A percentile compares a stretch with the other conserved stretches of the same genome.
Evolutionary conservation across 2,329 filamentous ascomycete genomes (phyloP).

Genomic region (Exophiala xenobiotica): DNA sequence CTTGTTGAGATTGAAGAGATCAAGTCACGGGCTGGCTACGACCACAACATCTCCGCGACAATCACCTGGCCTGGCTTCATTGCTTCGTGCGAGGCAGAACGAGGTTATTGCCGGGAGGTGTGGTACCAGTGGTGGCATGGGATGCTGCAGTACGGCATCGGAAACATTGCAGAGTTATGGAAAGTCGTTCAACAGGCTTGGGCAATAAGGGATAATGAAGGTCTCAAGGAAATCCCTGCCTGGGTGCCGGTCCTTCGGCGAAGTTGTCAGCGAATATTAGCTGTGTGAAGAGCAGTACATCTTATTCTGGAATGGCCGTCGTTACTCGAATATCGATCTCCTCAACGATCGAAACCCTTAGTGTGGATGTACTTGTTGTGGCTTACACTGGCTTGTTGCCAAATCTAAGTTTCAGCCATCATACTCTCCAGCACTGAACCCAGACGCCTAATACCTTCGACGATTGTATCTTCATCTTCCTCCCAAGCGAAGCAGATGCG

Average conservation of each 20-base stretch:
- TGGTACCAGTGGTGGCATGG: conserved; percentile 29
- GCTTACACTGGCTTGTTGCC: too few species aligned
- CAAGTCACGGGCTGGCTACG: conserved; percentile 18
- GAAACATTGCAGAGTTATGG: conserved; percentile 29
- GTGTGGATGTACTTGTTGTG: background rate
- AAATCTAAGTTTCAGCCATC: background rate
- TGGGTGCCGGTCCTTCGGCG: conserved; percentile 26
- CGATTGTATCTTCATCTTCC: conserved; percentile 64
- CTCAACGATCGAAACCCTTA: too few species aligned
- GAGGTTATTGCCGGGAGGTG: conserved; percentile 12
- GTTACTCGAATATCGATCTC: too few species aligned
- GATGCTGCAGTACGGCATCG: conserved; percentile 27
- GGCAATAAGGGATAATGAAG: conserved; percentile 23
- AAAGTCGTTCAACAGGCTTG: conserved; percentile 27
- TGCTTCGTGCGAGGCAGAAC: conserved; percentile 27
- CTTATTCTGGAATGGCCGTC: too few species aligned
- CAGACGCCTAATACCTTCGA: conserved; percentile 66
- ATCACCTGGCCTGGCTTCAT: conserved; percentile 32
- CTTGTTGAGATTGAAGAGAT: conserved; percentile 25
- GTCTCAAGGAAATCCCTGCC: conserved; percentile 14
- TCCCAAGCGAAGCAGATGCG: conserved; percentile 71
- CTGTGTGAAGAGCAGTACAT: conserved; percentile 19
- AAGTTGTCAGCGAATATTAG: conserved; percentile 24
- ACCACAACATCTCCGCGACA: conserved; percentile 23
- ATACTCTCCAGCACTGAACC: conserved; percentile 39